Evolutionary conservation across 257 asterid species (phyloP), one percentile per base, ranked within the genome.

Genomic region (Salvia rosmarinus): DNA sequence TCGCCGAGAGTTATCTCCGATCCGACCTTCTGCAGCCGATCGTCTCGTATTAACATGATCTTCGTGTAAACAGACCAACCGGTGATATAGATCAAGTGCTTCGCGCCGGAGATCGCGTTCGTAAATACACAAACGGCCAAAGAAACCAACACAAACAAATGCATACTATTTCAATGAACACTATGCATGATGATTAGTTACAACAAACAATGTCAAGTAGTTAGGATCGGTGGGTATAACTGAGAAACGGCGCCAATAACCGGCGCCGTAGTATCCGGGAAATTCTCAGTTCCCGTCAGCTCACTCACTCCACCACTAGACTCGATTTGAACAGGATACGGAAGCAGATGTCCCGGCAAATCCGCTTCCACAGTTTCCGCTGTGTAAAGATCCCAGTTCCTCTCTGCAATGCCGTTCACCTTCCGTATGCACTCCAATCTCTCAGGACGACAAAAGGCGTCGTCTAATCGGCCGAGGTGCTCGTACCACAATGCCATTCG

Each of bases 401-500:
- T 68, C 71, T 80, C 63, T 0, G 77, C 79, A 4, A 72, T 56
- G 25, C 25, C 28, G 37, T 80, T 76, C 44, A 80, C 79, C 44
- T 46, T 76, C 34, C 65, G 79, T n/a, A 76, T 77, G 62, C 81
- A 80, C 68, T 73, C 70, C 47, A 80, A 12, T 5, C 70, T 80
- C 47, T 73, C 75, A 11, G 79, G 81, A 9, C 16, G 40, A 17
- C 65, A 43, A 13, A 76, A 67, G 0, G 32, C 25, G 46, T 78
- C 64, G 4, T 78, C 79, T 54, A 78, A 56, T 60, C 55, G n/a
- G 60, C 82, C 82, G 2, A 69, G 11, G 49, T 78, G 79, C 59
- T 78, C 82, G 67, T 78, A 78, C 82, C 82, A 78, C 32, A 78
- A 20, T 9, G 82, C 79, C 82, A 78, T 78, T 6, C 82, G 57